Conservation (phyloP, 352 stramenopile genomes). For the Pythium catenulatum region DNA sequence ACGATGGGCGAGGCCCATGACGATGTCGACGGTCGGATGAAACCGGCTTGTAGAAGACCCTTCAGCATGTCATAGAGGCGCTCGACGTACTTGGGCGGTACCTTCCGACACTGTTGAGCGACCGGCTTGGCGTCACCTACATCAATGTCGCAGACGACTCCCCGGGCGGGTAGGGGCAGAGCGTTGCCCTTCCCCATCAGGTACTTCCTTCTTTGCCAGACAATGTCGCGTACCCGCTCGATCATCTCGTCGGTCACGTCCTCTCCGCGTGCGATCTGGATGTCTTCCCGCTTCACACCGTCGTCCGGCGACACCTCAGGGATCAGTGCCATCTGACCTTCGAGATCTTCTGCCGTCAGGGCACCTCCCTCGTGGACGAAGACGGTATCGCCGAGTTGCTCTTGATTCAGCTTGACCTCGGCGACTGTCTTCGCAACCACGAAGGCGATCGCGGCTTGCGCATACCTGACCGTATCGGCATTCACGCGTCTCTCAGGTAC, state of each 20-base stretch:
- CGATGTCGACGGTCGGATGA: slow-evolving; percentile 49
- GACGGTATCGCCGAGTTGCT: not conserved
- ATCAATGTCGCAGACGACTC: slow-evolving; percentile 67
- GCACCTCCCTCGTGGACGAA: slow-evolving; percentile 11
- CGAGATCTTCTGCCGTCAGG: not conserved
- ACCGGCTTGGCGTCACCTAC: slow-evolving; percentile 39
- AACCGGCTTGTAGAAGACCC: slow-evolving; percentile 36
- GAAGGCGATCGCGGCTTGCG: not conserved
- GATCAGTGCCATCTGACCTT: slow-evolving; percentile 1
- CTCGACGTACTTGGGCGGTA: slow-evolving; percentile 43
- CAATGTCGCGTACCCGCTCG: not conserved
- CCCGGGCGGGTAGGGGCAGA: slow-evolving; percentile 9
- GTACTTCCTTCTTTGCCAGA: slow-evolving; percentile 40
- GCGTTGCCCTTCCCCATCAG: slow-evolving; percentile 64
- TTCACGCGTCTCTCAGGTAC: not conserved
- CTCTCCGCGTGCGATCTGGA: not conserved
- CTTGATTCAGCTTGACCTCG: not conserved
- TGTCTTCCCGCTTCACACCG: not conserved
- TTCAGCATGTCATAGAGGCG: slow-evolving; percentile 60
- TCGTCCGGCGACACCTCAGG: slow-evolving; percentile 3
- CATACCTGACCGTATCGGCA: not conserved
- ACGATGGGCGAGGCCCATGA: slow-evolving; percentile 66
- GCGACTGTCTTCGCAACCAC: not conserved
- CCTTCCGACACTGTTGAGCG: slow-evolving; percentile 35
- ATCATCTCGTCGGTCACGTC: slow-evolving; percentile 1